A percentile compares a stretch with the other conserved stretches of the same genome.
These are phyloP conservation scores for Paraurostyla sp. DNA, from an alignment of 73 alveolate species.

Conservation along the genomic window DNA sequence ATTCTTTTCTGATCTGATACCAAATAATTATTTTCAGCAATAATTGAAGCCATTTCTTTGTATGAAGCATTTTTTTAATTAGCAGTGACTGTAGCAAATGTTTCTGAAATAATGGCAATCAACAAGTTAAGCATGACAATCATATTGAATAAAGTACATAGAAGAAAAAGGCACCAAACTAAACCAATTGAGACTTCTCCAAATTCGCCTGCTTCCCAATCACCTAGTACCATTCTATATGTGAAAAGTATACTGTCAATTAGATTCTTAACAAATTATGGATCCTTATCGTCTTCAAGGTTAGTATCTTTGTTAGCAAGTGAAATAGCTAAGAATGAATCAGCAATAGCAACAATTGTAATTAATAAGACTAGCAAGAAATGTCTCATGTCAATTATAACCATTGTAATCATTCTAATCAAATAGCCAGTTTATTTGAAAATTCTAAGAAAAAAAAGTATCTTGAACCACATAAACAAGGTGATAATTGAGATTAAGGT, in stretches of 20 bases:
- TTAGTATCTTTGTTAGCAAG: not conserved
- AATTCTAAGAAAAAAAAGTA: slow-evolving; percentile 25
- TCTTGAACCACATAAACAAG: slow-evolving; percentile 48
- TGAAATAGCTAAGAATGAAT: not conserved
- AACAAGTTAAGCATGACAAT: slow-evolving; percentile 39
- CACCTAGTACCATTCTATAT: not conserved
- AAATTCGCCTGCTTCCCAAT: not conserved
- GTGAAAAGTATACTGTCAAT: not conserved
- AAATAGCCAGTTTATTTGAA: not conserved
- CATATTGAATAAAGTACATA: slow-evolving; percentile 18
- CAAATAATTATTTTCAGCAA: slow-evolving; percentile 33
- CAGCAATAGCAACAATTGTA: slow-evolving; percentile 5
- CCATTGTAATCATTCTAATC: not conserved
- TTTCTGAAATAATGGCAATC: slow-evolving; percentile 18
- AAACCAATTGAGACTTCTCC: not conserved
- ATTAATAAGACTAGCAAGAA: slow-evolving; percentile 7
- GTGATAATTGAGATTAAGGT: not conserved
- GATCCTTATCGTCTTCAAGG: too few species aligned
- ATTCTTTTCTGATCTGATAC: not conserved
- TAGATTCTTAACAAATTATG: not conserved
- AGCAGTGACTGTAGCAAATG: not conserved
- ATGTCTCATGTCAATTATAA: not conserved
- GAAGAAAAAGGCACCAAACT: not conserved
- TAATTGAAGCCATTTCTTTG: slow-evolving; percentile 2
- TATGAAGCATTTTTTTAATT: not conserved